Conservation (phyloP, 1,284 basidiomycete species). For the Sanguinoderma infundibulare region DNA sequence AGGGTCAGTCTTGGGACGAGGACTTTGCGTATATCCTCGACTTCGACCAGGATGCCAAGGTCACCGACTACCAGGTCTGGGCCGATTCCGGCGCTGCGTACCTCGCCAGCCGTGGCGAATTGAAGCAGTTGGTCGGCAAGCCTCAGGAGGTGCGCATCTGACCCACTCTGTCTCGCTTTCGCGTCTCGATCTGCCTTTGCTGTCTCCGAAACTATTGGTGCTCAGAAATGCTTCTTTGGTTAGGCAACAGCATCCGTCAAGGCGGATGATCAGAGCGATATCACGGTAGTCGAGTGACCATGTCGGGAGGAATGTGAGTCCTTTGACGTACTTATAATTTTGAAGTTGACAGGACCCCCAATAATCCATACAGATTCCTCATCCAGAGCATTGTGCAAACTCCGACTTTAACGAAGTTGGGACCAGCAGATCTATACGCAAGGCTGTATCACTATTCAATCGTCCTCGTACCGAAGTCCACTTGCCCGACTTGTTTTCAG, state of each 20-base stretch:
- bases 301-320: neutral
- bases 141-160: constrained; percentile 19
- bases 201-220: neutral
- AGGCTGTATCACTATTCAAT: neutral
- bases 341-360: too few relatives aligned
- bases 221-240: constrained; percentile 11
- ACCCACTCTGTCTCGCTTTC: too few relatives aligned
- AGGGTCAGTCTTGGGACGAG: constrained; percentile 62
- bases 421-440: too few relatives aligned
- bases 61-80: constrained; percentile 67
- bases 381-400: too few relatives aligned
- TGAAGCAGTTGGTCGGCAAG: constrained; percentile 30
- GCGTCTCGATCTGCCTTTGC: neutral
- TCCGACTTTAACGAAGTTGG: too few relatives aligned
- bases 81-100: constrained; percentile 69
- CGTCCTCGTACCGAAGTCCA: neutral
- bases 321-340: neutral
- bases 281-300: constrained; percentile 13
- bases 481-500: neutral
- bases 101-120: constrained; percentile 56
- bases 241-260: neutral
- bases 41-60: constrained; percentile 60
- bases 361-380: too few relatives aligned
- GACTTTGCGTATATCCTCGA: constrained; percentile 64
- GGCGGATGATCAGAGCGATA: constrained; percentile 19